Evolutionary conservation across 164 flowering plant species (phyloP), one percentile per base, ranked within the genome.

Genomic region (Dillenia turbinata): DNA sequence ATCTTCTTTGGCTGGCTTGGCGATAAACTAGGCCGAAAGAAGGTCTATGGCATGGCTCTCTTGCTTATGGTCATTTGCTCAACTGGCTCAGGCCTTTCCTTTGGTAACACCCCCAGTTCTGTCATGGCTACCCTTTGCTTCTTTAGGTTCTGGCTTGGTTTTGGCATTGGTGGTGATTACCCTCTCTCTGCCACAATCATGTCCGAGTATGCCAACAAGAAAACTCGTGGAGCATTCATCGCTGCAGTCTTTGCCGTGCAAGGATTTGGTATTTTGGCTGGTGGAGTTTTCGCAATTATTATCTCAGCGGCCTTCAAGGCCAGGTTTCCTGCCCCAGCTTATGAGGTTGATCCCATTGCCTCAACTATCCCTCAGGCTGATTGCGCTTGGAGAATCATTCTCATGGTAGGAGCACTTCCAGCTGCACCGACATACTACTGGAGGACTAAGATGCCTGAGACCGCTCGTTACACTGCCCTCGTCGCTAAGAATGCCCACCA

Each of bases 391-490:
- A 15, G 68, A 8, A 44, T 65, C 24, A 51, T 65, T 22, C 2
- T 65, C 3, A 65, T 65, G 68, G 52, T 65, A 13, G 68, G 68
- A 3, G 62, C 68, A 13, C 12, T 65, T 5, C 68, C 68, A 0
- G 68, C 68, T 11, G 56, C 56, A 0, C 1, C 77, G 11, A 81
- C 85, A 0, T 81, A 77, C 57, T 81, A 81, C 56, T 81, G 81
- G 81, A 81, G 85, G 4, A 75, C 77, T 81, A 74, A 77, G 46
- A 81, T 81, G 85, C 85, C 85, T 0, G 85, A 79, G 59, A 81
- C 85, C 3, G 83, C 85, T 13, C 76, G 85, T 19, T 81, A 81
- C 73, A 79, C 85, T 0, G 85, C 85, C 2, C 67, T 78, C 0
- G 74, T 78, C 0, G 82, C 82, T 15, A 75, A 66, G 56, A 71